A percentile compares a stretch with the other conserved stretches of the same genome.
Conservation (phyloP, 169 alveolate genomes). For the Plasmodium cynomolgi region DNA sequence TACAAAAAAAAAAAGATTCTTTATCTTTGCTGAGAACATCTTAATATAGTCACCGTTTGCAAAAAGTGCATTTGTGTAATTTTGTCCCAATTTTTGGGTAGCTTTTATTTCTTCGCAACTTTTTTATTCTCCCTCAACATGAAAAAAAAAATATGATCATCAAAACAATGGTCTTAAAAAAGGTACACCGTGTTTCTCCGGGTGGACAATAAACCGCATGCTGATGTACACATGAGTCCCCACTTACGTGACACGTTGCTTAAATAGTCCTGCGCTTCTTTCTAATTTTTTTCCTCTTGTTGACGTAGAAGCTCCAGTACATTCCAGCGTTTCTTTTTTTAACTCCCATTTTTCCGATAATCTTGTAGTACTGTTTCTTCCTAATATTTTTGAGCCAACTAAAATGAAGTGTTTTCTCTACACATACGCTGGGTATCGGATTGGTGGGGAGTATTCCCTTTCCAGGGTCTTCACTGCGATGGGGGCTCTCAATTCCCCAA, state of each 20-base stretch:
- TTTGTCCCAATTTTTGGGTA: background rate
- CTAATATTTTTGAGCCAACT: constrained; percentile 76
- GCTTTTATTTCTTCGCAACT: background rate
- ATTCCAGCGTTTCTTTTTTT: constrained; percentile 85
- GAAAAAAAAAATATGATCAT: background rate
- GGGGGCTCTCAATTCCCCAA: background rate
- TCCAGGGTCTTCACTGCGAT: background rate
- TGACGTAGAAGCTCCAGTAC: constrained; percentile 84
- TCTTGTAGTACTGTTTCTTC: constrained; percentile 80
- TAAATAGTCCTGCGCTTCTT: constrained; percentile 81
- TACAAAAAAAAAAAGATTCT: background rate
- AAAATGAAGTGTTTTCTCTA: constrained; percentile 4
- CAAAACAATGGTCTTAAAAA: background rate
- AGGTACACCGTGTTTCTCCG: background rate
- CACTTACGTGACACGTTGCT: background rate
- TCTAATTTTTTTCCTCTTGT: constrained; percentile 83
- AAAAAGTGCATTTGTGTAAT: background rate
- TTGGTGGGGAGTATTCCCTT: background rate
- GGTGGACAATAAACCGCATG: background rate
- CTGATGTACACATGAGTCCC: background rate
- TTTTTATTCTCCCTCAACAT: background rate
- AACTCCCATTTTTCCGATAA: constrained; percentile 85
- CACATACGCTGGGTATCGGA: background rate
- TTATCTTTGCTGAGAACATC: background rate
- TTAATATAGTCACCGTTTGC: background rate